Conservation (phyloP, 306 rosid species). For the Medicago ruthenica region DNA sequence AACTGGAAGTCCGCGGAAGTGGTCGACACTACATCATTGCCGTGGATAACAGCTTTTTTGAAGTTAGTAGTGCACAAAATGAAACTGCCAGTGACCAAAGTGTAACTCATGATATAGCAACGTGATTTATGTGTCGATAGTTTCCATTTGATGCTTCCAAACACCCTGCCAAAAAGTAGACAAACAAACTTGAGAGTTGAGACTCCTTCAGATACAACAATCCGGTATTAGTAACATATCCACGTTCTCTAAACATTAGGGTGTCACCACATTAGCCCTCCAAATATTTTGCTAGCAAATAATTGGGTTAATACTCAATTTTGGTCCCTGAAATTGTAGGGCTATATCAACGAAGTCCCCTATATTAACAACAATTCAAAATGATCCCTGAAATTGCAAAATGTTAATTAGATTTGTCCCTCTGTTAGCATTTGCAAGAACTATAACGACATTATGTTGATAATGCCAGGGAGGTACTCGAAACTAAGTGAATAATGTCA, state of each 20-base stretch:
- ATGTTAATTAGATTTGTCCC: not conserved
- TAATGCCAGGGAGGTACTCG: not conserved
- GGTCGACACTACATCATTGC: conserved; percentile 37
- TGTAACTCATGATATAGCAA: conserved; percentile 35
- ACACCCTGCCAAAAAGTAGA: conserved; percentile 36
- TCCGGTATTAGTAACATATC: not conserved
- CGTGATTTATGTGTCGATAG: conserved; percentile 20
- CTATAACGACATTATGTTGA: not conserved
- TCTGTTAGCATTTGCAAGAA: not conserved
- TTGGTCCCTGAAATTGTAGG: too few species aligned
- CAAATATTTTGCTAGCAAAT: too few species aligned
- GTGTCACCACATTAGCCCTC: too few species aligned
- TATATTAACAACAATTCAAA: too few species aligned
- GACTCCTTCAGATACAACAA: not conserved
- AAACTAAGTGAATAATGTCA: not conserved
- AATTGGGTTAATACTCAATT: too few species aligned
- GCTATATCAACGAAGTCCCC: too few species aligned
- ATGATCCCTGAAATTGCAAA: not conserved
- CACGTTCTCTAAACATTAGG: too few species aligned
- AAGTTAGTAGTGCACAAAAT: conserved; percentile 38
- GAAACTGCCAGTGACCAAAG: conserved; percentile 22
- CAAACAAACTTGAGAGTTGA: conserved; percentile 9
- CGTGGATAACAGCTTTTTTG: conserved; percentile 22
- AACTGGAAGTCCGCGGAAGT: conserved; percentile 19
- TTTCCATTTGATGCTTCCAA: conserved; percentile 11